phyloP scores from a whole-genome alignment of 2,329 filamentous ascomycete species.

The Thielaviopsis ethacetica region DNA sequence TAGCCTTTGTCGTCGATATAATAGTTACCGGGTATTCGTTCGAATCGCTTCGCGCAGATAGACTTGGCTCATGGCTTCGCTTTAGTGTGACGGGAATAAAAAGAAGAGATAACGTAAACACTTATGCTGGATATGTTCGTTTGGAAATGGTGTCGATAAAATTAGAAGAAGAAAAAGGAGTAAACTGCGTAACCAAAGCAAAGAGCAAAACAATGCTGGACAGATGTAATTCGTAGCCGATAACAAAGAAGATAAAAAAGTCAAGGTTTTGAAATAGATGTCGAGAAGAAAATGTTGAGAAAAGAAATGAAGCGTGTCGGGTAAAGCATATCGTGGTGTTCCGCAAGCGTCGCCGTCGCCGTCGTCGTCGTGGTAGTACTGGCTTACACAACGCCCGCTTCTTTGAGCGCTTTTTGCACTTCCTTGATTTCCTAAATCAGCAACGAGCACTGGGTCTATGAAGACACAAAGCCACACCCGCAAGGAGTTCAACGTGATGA shows the following conservation, averaged over 20 bases:
- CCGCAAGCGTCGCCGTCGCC: background rate
- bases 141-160: background rate
- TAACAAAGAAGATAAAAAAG: background rate
- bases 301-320: background rate
- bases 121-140: background rate
- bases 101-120: constrained; percentile 1
- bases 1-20: too few relatives aligned
- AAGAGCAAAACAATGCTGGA: constrained; percentile 7
- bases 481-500: background rate
- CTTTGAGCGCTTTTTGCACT: constrained; percentile 23
- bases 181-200: background rate
- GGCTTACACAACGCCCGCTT: constrained; percentile 24
- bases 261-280: background rate
- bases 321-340: background rate
- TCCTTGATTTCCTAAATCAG: constrained; percentile 16
- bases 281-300: background rate
- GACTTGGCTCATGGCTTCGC: too few relatives aligned
- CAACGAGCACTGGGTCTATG: background rate
- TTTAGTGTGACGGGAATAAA: background rate
- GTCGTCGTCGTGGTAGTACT: background rate
- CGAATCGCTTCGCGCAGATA: too few relatives aligned
- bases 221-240: background rate
- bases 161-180: background rate
- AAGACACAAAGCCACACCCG: background rate
- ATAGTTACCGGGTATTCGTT: too few relatives aligned